Conservation (phyloP, 768 basidiomycete genomes). For the Termitomyces sp. region DNA sequence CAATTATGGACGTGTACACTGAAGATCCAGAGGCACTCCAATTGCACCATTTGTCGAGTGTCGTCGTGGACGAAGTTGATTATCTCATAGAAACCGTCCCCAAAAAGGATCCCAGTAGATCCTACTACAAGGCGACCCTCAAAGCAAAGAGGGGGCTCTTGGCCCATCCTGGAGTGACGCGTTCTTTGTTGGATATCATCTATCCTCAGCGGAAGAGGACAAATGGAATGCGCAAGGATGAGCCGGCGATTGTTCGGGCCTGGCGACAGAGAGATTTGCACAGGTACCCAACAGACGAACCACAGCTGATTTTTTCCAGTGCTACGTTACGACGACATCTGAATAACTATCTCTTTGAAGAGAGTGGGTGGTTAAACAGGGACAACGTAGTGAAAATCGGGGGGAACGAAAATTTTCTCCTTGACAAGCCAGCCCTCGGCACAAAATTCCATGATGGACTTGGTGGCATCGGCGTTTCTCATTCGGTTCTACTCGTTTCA, state of each 20-base stretch:
- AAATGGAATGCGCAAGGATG: constrained; percentile 21
- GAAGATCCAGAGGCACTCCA: constrained; percentile 40
- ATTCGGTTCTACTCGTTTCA: constrained; percentile 63
- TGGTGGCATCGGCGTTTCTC: constrained; percentile 26
- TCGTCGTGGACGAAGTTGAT: constrained; percentile 78
- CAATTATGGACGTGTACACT: constrained; percentile 53
- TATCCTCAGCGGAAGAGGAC: constrained; percentile 36
- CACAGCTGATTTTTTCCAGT: constrained; percentile 67
- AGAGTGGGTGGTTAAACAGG: constrained; percentile 57
- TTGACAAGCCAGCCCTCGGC: neutral
- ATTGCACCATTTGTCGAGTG: constrained; percentile 44
- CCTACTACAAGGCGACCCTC: constrained; percentile 29
- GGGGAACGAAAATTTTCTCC: constrained; percentile 15
- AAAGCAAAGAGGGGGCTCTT: constrained; percentile 39
- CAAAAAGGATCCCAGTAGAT: constrained; percentile 33
- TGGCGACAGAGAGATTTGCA: constrained; percentile 13
- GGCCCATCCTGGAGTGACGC: constrained; percentile 57
- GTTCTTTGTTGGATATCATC: constrained; percentile 55
- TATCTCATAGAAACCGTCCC: constrained; percentile 60
- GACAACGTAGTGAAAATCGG: constrained; percentile 38
- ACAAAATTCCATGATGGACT: constrained; percentile 10
- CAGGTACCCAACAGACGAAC: constrained; percentile 20
- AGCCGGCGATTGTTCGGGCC: constrained; percentile 16
- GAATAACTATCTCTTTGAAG: constrained; percentile 47
- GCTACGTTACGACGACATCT: constrained; percentile 63